phyloP scores from a whole-genome alignment of 305 asterid genomes.

The Euphrasia arctica region DNA sequence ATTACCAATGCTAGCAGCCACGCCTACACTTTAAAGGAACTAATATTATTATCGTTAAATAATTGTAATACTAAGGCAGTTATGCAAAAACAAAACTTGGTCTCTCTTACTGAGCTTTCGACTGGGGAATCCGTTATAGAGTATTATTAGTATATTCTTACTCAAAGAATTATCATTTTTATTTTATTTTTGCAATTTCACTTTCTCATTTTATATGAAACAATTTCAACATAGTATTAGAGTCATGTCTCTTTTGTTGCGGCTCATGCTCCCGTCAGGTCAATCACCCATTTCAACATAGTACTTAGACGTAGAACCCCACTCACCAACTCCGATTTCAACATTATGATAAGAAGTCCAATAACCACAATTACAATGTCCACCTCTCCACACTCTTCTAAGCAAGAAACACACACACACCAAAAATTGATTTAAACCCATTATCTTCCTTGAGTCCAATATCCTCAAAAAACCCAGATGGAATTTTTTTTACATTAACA shows the following conservation, averaged over 20 bases:
- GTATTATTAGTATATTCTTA: not conserved
- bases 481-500: not conserved
- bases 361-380: not conserved
- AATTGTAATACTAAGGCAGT: not conserved
- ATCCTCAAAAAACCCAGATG: not conserved
- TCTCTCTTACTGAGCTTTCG: not conserved
- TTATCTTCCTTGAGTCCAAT: too few relatives aligned
- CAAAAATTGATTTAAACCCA: too few relatives aligned
- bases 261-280: too few relatives aligned
- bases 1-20: constrained; percentile 88
- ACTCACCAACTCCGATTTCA: too few relatives aligned
- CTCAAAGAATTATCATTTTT: constrained; percentile 2
- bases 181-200: not conserved
- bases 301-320: too few relatives aligned
- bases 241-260: too few relatives aligned
- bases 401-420: too few relatives aligned
- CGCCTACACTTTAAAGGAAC: constrained; percentile 45
- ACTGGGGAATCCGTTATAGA: not conserved
- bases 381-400: too few relatives aligned
- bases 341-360: not conserved
- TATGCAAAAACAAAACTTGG: constrained; percentile 14
- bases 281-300: too few relatives aligned
- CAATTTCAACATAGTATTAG: too few relatives aligned
- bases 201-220: too few relatives aligned
- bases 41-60: constrained; percentile 5